Base-by-base conservation (phyloP, 1,284 basidiomycete species). In the Ceratobasidium sp. region DNA sequence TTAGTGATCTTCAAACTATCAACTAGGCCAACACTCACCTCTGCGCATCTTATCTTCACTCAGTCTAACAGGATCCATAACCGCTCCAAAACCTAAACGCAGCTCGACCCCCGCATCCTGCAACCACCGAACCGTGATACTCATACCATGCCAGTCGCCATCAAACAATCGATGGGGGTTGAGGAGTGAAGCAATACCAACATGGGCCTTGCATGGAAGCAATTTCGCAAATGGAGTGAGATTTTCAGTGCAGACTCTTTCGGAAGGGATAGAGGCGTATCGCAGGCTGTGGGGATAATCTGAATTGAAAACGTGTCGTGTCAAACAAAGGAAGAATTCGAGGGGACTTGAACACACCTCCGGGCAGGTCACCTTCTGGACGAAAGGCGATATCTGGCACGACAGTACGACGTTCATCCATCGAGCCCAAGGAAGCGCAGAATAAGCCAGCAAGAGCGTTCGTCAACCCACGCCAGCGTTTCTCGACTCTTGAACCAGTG, bases 201-300 rank as follows among this genome's bases (percentile, higher is more conserved):
- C 95, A n/a, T 88, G 85, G 1, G 93, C 90, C 81, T 97, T 95
- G 86, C 97, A 99, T 0, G 98, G 97, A 1, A 99, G 85, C 6
- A 99, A 90, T 80, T 97, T 96, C 73, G 99, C 87, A 83, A 99
- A 97, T 0, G 98, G 97, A 0, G 97, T 97, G 6, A 99, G 85
- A 82, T 99, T 99, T 81, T 99, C 98, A 1, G 97, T 99, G 81
- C 97, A 99, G 19, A 98, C 93, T 77, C 91, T 87, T 80, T 96
- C 93, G 7, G 90, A 94, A 3, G 93, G 92, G 11, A 94, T 87
- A 22, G 90, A 89, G 0, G 92, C 93, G 78, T 96, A 93, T 60
- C 91, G 89, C 41, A 94, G 85, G 66, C 86, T 83, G 77, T 92
- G 87, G 4, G 84, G 80, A n/a, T 57, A 54, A 31, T 74, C 76